Percentiles rank a stretch among this genome's conserved stretches.
phyloP scores from a whole-genome alignment of 2,329 filamentous ascomycete genomes.

The Xylariaceae sp. region DNA sequence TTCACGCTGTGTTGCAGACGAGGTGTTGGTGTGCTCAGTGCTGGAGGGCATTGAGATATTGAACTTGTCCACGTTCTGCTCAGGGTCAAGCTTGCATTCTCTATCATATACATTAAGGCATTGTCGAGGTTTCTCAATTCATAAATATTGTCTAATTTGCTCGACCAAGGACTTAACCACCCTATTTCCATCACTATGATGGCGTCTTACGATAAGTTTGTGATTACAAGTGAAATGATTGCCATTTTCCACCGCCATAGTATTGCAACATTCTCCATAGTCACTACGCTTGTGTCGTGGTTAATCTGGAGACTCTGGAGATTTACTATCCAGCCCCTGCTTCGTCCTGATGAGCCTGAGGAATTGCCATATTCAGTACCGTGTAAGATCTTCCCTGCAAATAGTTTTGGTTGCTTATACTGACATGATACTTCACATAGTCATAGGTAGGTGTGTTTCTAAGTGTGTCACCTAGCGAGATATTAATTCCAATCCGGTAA shows the following conservation, averaged over 20 bases:
- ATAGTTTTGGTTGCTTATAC: not conserved
- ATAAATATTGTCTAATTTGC: not conserved
- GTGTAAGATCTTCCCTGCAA: conserved; percentile 5
- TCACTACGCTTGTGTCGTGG: not conserved
- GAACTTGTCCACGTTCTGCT: not conserved
- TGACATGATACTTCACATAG: conserved; percentile 1
- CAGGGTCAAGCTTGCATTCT: not conserved
- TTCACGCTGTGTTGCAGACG: not conserved
- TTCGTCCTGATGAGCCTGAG: conserved; percentile 9
- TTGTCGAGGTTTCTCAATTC: not conserved
- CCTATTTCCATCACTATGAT: not conserved
- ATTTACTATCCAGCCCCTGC: conserved; percentile 8
- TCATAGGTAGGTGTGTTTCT: not conserved
- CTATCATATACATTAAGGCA: not conserved
- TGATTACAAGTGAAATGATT: not conserved
- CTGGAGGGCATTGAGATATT: not conserved
- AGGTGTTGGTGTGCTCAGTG: not conserved
- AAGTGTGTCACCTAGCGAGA: not conserved
- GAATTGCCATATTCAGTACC: conserved; percentile 14
- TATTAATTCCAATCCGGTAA: not conserved
- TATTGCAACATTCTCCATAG: not conserved
- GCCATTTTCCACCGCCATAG: not conserved
- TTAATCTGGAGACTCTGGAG: conserved; percentile 11
- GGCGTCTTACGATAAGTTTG: not conserved
- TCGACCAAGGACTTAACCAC: not conserved